Base-by-base conservation (phyloP, 2,329 filamentous ascomycete genomes). In the Rhexocercosporidium sp. region DNA sequence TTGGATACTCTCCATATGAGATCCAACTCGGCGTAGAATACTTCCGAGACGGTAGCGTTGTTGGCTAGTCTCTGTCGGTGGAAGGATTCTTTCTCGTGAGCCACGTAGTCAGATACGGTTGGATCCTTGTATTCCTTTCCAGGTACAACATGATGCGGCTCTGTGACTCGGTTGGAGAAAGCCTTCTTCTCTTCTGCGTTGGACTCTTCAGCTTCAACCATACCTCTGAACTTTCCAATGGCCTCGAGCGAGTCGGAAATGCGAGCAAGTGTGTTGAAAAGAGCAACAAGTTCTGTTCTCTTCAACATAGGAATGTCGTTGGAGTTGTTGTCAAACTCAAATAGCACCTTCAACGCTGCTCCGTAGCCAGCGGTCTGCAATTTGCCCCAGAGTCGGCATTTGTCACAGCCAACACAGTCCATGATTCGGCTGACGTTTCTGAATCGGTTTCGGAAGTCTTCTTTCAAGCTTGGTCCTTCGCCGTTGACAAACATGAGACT, bases 401-500 rank as follows among this genome's bases (percentile, higher is more conserved):
- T 99, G 82, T 99, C 96, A 79, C 96, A 99, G 53, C 96, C 96
- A 22, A 98, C 95, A 74, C 96, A 99, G 79, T 99, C 96, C 96
- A 99, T 99, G 71, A 98, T 86, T 47, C 96, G 90, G 78, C 92
- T 97, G 69, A 99, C 92, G 77, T 99, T 99, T 77, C 96, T 90
- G 85, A 99, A 99, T 18, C 96, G 92, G 79, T 96, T 96, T 74
- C 93, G 91, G 84, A 99, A 99, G 77, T 99, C 96, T 77, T 98
- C 95, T 79, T 98, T 99, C 66, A 99, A 82, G 2, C 88, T 92
- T 2, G 92, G 86, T 1, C 88, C 88, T 77, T 90, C 88, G 65
- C 88, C 88, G 71, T 90, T 90, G 77, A 92, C 92, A 80, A 99
- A 99, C 94, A 99, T 97, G 76, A 96, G 83, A 70, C 89, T 91